Percentiles rank a stretch among this genome's conserved stretches.
Evolutionary conservation across 805 yeast genomes (phyloP).

Genomic region (Cyberlindnera meyerae): DNA sequence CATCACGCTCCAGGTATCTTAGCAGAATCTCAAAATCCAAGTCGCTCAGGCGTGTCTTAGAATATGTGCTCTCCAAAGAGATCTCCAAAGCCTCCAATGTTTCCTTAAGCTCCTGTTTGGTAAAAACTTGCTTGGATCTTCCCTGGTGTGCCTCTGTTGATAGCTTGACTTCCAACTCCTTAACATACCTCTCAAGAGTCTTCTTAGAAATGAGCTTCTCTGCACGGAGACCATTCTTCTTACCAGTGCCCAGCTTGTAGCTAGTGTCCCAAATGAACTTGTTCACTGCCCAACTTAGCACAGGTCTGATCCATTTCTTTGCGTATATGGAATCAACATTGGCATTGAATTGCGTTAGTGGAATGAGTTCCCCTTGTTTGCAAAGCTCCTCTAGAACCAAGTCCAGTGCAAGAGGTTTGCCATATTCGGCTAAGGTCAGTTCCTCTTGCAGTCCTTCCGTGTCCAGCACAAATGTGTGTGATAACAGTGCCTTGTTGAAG

Average conservation of each 20-base stretch:
- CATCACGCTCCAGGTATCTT: constrained; percentile 20
- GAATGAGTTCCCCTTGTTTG: constrained; percentile 26
- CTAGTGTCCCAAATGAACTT: constrained; percentile 20
- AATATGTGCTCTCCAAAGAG: not conserved
- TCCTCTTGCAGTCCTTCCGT: constrained; percentile 25
- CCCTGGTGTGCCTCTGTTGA: constrained; percentile 3
- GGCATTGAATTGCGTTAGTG: constrained; percentile 20
- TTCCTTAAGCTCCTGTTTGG: constrained; percentile 10
- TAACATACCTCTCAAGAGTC: constrained; percentile 15
- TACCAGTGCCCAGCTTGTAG: constrained; percentile 17
- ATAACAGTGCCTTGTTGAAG: constrained; percentile 11
- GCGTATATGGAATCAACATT: constrained; percentile 19
- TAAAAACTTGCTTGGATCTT: constrained; percentile 12
- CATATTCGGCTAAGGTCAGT: constrained; percentile 27
- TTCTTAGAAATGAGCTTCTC: constrained; percentile 20
- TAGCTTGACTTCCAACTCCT: constrained; percentile 6
- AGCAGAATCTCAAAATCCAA: constrained; percentile 21
- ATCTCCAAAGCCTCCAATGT: constrained; percentile 8
- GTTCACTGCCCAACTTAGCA: constrained; percentile 22
- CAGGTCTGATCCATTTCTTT: constrained; percentile 22
- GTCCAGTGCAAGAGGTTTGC: constrained; percentile 33
- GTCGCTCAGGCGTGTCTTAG: constrained; percentile 10
- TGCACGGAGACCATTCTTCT: constrained; percentile 13
- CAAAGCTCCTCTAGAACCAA: constrained; percentile 31
- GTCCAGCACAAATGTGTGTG: constrained; percentile 21